phyloP scores from a whole-genome alignment of 129 eudicot genomes.

The Arctium lappa region DNA sequence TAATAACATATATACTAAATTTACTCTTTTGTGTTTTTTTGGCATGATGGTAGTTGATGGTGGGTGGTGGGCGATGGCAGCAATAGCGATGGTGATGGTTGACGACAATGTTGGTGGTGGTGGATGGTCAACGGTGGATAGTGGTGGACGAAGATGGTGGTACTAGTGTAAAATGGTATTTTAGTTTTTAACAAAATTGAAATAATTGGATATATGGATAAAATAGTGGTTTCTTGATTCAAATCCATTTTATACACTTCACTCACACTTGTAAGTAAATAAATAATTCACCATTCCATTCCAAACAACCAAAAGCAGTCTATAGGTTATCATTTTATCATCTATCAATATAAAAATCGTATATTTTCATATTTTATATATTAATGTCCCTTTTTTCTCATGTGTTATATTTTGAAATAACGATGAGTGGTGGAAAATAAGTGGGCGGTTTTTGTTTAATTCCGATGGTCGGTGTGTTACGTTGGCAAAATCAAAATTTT shows the following conservation, averaged over 20 bases:
- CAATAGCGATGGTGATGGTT: neutral
- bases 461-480: conserved; percentile 22
- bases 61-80: neutral
- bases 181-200: neutral
- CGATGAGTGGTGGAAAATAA: conserved; percentile 24
- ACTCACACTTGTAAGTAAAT: neutral
- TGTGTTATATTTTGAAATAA: neutral
- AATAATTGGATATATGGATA: neutral
- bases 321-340: too few species aligned
- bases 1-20: neutral
- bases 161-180: too few species aligned
- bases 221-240: neutral
- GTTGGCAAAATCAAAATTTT: conserved; percentile 21
- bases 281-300: neutral
- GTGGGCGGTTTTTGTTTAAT: conserved; percentile 34
- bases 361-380: too few species aligned
- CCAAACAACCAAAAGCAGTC: neutral
- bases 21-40: neutral
- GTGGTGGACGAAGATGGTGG: too few species aligned
- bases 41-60: neutral
- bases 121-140: too few species aligned
- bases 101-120: too few species aligned
- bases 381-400: conserved; percentile 1
- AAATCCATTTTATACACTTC: neutral
- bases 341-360: neutral